phyloP scores from a whole-genome alignment of 2,329 filamentous ascomycete species.

The Nothophoma quercina region DNA sequence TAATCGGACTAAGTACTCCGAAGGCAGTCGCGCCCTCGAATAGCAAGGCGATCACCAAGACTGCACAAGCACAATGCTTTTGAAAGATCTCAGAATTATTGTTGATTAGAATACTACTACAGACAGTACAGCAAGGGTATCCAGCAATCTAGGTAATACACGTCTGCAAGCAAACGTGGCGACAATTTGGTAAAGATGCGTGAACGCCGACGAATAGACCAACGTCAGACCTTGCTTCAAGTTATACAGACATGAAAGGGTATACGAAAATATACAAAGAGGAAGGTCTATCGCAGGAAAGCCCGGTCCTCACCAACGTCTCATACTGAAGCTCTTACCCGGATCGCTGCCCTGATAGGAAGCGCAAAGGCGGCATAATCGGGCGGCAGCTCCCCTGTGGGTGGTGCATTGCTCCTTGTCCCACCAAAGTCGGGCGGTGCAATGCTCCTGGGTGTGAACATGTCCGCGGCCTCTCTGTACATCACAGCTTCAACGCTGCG shows the following conservation, averaged over 20 bases:
- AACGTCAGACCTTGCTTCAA: neutral
- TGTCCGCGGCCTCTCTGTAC: conserved; percentile 38
- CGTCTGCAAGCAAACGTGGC: neutral
- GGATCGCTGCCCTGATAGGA: neutral
- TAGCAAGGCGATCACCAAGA: neutral
- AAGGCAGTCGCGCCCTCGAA: neutral
- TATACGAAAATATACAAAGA: neutral
- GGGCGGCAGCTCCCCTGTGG: conserved; percentile 37
- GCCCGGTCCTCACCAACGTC: neutral
- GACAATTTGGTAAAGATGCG: neutral
- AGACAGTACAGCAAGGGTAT: conserved; percentile 9
- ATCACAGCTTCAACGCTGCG: conserved; percentile 38
- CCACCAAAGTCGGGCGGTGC: conserved; percentile 35
- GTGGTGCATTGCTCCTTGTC: neutral
- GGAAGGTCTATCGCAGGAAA: neutral
- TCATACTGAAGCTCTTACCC: neutral
- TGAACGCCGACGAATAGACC: neutral
- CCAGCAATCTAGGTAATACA: neutral
- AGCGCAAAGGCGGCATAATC: conserved; percentile 37
- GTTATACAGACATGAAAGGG: neutral
- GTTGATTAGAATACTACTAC: neutral
- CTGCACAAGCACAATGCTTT: too few relatives aligned
- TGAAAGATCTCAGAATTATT: neutral
- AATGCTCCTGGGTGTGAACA: conserved; percentile 48
- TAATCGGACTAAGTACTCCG: too few relatives aligned